Conservation (phyloP, 176 grass and related monocot species). For the Pontederia crassipes region DNA sequence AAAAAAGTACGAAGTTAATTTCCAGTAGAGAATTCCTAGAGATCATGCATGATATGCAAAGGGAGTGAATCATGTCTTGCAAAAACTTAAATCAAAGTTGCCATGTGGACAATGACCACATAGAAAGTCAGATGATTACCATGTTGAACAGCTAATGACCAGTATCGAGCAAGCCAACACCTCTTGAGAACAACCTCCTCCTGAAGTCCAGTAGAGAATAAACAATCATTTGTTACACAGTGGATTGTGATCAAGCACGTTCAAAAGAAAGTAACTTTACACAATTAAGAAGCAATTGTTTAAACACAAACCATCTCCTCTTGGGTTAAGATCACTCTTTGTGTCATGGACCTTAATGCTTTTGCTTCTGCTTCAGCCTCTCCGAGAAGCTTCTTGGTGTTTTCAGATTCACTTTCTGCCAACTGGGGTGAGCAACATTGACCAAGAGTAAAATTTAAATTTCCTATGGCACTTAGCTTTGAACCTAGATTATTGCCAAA, state of each 20-base stretch:
- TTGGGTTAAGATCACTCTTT: slow-evolving; percentile 78
- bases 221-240: slow-evolving; percentile 15
- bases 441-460: slow-evolving; percentile 10
- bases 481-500: neutral
- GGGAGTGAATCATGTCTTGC: too few relatives aligned
- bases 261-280: slow-evolving; percentile 7
- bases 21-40: too few relatives aligned
- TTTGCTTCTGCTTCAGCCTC: slow-evolving; percentile 69
- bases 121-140: slow-evolving; percentile 29
- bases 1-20: too few relatives aligned
- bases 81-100: too few relatives aligned
- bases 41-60: too few relatives aligned
- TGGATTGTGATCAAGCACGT: neutral
- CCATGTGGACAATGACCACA: neutral
- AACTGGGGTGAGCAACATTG: slow-evolving; percentile 22
- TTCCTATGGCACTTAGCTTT: slow-evolving; percentile 4
- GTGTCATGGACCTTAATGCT: slow-evolving; percentile 60
- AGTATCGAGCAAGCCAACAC: slow-evolving; percentile 95
- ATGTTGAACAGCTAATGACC: slow-evolving; percentile 77
- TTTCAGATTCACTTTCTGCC: slow-evolving; percentile 38
- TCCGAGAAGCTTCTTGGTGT: slow-evolving; percentile 42
- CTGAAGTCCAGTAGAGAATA: slow-evolving; percentile 24
- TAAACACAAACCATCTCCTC: slow-evolving; percentile 71
- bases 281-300: neutral
- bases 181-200: slow-evolving; percentile 91